Evolutionary conservation across 306 rosid genomes (phyloP), one percentile per base, ranked within the genome.

Genomic region (Vicia faba): DNA sequence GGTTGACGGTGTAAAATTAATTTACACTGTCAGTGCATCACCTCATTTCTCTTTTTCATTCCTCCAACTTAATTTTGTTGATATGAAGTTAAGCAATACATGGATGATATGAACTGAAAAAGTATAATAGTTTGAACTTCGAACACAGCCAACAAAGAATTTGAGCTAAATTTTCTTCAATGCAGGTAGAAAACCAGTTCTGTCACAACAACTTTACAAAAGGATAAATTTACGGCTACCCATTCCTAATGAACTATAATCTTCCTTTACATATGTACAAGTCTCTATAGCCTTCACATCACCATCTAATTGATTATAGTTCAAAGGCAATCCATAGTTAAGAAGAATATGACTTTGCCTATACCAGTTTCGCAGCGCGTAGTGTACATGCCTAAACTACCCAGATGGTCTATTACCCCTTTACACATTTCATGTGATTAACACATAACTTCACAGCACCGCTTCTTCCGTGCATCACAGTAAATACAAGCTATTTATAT

Each of bases 371-470:
- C 28, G 44, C 3, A 10, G 25, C 11, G 9, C 26, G 11, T 1
- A n/a, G 9, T 5, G 31, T 14, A 35, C 49, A 45, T 7, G 60
- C 60, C 51, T 46, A 71, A 45, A 59, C 40, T 35, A 50, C 61
- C 59, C 28, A 25, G 28, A 25, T 25, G 28, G 60, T 48, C 49
- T 49, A 71, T 71, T 61, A 48, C 20, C 14, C 49, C 40, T 48
- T 28, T 23, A 20, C 62, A 72, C 41, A 62, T n/a, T 16, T 8
- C 46, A 3, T 11, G 15, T 4, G 15, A 36, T 61, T n/a, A 49
- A 49, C 14, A 36, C 69, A 20, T 36, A 25, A 20, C 1, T 20
- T 29, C 61, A 46, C 19, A 3, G 19, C 31, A 36, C 68, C 12
- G 44, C 64, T 72, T 62, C 35, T 28, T 8, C 39, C 31, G 33